A percentile compares a stretch with the other conserved stretches of the same genome.
phyloP scores from a whole-genome alignment of 2,329 filamentous ascomycete genomes.

The Beauveria bassiana region DNA sequence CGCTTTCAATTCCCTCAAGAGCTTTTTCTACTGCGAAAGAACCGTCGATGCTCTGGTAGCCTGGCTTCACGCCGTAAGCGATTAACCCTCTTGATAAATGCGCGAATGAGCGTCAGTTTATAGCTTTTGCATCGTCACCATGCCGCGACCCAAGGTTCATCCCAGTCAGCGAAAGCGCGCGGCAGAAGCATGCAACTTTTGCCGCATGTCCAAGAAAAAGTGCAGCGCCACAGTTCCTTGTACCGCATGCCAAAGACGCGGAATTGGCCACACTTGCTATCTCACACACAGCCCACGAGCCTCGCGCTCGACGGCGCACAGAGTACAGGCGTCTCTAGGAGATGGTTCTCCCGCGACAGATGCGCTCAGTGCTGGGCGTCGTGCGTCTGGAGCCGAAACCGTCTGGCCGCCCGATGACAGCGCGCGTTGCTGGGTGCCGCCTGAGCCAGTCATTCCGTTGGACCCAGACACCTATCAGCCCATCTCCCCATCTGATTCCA shows the following conservation, averaged over 20 bases:
- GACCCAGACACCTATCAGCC: conserved; percentile 3
- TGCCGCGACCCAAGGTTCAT: conserved; percentile 45
- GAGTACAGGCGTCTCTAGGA: not conserved
- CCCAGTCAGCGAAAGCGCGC: conserved; percentile 41
- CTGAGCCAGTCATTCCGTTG: not conserved
- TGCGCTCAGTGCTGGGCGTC: not conserved
- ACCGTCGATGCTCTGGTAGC: not conserved
- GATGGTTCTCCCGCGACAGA: not conserved
- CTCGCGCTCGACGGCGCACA: not conserved
- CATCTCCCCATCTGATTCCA: conserved; percentile 13
- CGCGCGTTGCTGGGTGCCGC: not conserved
- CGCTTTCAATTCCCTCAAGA: not conserved
- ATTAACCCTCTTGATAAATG: not conserved
- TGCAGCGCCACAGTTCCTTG: conserved; percentile 43
- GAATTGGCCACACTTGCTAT: conserved; percentile 20
- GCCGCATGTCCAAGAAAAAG: conserved; percentile 42
- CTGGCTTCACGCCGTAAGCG: not conserved
- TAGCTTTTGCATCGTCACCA: conserved; percentile 16
- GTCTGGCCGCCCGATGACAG: not conserved
- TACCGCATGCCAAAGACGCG: conserved; percentile 36
- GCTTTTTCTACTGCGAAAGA: not conserved
- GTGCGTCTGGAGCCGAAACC: not conserved
- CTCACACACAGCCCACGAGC: conserved; percentile 6
- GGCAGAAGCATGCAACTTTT: conserved; percentile 39
- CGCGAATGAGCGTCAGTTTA: not conserved